A percentile compares a stretch with the other conserved stretches of the same genome.
Evolutionary conservation across 2,329 filamentous ascomycete genomes (phyloP).

Genomic region (Alternaria solani): DNA sequence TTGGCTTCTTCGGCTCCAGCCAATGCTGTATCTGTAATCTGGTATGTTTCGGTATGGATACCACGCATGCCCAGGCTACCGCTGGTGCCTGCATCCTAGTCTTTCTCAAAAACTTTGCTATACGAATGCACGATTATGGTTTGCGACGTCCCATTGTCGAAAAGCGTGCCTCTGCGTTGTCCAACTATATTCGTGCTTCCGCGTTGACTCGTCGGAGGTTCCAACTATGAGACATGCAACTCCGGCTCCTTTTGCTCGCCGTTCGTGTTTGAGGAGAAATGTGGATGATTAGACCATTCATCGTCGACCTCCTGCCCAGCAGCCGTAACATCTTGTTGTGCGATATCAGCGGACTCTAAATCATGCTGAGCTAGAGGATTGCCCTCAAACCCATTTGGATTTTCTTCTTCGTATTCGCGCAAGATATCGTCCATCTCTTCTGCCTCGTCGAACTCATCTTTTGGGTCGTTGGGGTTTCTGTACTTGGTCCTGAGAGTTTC

Average conservation of each 20-base stretch:
- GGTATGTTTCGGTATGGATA: too few species aligned
- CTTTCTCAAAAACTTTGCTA: too few species aligned
- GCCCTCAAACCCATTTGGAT: background rate
- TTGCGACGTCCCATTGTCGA: too few species aligned
- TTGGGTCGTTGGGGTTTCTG: background rate
- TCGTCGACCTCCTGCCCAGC: background rate
- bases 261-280: background rate
- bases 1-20: background rate
- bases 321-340: background rate
- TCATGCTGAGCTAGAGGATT: background rate
- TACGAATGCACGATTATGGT: too few species aligned
- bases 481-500: slow-evolving; percentile 12
- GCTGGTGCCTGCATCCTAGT: too few species aligned
- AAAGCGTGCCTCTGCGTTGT: too few species aligned
- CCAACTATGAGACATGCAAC: background rate
- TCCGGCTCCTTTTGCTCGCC: background rate
- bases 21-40: background rate
- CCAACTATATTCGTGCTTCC: background rate
- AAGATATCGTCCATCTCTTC: background rate
- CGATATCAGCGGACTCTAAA: background rate
- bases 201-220: too few species aligned
- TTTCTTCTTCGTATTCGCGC: background rate
- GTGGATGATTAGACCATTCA: background rate
- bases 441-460: background rate
- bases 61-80: too few species aligned